Conservation (phyloP, 2,329 filamentous ascomycete species). For the Xylaria sp. region DNA sequence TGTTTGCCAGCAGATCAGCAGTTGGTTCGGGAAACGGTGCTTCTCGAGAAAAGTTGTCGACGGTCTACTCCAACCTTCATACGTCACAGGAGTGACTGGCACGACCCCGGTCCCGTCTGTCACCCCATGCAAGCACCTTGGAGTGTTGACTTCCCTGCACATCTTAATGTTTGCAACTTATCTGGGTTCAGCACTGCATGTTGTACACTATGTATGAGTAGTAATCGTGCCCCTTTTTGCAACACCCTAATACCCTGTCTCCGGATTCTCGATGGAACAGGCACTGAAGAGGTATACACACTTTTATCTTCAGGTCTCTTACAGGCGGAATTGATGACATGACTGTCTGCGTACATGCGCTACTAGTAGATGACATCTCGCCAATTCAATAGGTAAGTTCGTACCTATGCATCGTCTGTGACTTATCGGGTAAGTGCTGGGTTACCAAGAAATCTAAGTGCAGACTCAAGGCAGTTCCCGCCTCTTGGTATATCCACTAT, state of each 20-base stretch:
- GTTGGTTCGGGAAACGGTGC: conserved; percentile 24
- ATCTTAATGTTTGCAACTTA: conserved; percentile 28
- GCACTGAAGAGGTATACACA: too few species aligned
- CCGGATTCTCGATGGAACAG: background rate
- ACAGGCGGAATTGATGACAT: background rate
- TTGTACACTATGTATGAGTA: background rate
- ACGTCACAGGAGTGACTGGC: conserved; percentile 31
- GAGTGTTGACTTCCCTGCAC: conserved; percentile 18
- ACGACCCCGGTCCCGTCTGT: conserved; percentile 15
- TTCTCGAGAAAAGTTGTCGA: background rate
- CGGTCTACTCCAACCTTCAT: background rate
- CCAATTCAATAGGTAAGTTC: too few species aligned
- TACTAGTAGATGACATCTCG: background rate
- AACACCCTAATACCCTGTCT: background rate
- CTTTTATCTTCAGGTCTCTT: background rate
- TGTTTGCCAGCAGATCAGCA: conserved; percentile 23
- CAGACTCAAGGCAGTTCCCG: too few species aligned
- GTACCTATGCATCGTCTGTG: background rate
- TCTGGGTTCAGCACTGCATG: background rate
- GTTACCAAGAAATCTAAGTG: background rate
- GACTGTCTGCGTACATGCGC: background rate
- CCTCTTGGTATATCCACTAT: too few species aligned
- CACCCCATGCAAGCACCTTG: background rate
- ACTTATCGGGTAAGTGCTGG: background rate
- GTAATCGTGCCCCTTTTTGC: conserved; percentile 15